Evolutionary conservation across 2,329 filamentous ascomycete species (phyloP), one percentile per base, ranked within the genome.

Genomic region (Chaetomiaceae sp.): DNA sequence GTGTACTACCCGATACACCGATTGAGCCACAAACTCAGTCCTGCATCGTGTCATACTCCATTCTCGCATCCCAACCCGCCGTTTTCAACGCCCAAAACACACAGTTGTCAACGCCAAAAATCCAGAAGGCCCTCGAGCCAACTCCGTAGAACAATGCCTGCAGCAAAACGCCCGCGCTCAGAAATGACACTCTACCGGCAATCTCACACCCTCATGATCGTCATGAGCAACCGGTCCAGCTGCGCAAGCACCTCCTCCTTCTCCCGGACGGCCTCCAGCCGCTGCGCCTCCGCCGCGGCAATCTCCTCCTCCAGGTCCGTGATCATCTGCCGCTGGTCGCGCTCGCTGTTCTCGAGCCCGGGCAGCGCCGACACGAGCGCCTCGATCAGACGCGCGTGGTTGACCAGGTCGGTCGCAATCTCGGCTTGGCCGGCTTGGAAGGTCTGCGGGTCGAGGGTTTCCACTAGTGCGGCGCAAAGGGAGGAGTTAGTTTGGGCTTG

Each of bases 341-440:
- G 73, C 62, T 91, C 85, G 59, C 84, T 91, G 52, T 83, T 86
- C 36, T 88, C 84, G 18, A 93, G 70, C 0, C 88, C 88, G 0
- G 88, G 88, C 2, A 94, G 72, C 18, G 76, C 78, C 14, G 81
- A 84, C 48, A 91, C 86, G 38, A 93, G 69, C 36, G 79, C 73
- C 63, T 93, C 87, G 51, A 93, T 88, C 68, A 91, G 85, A 67
- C 90, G 86, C 58, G 89, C 84, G 60, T 90, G 88, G 48, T 86
- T 64, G 48, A 91, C 82, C 20, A 93, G 71, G 61, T 91, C 87
- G 51, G 79, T 77, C 30, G 86, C 84, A 43, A 93, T 72, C 63
- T 91, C 86, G 50, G 80, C 72, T 61, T 88, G 76, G 38, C 83
- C 79, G 3, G 77, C 75, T 45, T 76, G 73, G 65, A 88, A 87